Conservation (phyloP, 2,329 filamentous ascomycete genomes). For the Calonectria leucothoes region DNA sequence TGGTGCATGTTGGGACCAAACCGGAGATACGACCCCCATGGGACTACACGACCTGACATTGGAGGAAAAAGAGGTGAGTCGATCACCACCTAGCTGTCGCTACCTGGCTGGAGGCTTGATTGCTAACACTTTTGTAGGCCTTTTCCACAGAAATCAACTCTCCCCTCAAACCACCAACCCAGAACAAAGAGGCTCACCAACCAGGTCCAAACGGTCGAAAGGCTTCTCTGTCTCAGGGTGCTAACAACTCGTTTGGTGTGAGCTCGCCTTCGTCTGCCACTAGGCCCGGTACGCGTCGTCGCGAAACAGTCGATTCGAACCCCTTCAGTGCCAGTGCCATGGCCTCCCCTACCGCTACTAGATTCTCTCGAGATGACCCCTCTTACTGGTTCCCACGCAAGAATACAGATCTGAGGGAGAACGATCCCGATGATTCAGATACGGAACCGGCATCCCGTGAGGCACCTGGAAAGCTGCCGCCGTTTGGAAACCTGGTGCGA, state of each 20-base stretch:
- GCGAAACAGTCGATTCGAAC: conserved; percentile 82
- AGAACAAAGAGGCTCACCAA: conserved; percentile 74
- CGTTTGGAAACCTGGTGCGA: conserved; percentile 62
- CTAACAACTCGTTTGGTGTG: conserved; percentile 73
- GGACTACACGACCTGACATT: conserved; percentile 76
- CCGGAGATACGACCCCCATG: conserved; percentile 77
- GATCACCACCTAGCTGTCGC: conserved; percentile 15
- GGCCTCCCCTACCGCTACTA: conserved; percentile 70
- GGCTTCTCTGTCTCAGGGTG: conserved; percentile 81
- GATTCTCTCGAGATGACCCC: conserved; percentile 72
- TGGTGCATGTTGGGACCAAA: conserved; percentile 91
- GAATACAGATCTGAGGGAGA: conserved; percentile 64
- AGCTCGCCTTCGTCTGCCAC: conserved; percentile 78
- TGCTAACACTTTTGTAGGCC: conserved; percentile 62
- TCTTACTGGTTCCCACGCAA: conserved; percentile 70
- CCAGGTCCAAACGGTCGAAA: conserved; percentile 78
- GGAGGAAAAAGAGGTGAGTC: conserved; percentile 70
- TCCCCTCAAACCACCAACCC: conserved; percentile 85
- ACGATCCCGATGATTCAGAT: conserved; percentile 65
- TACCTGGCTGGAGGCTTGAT: not conserved
- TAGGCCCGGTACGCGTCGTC: conserved; percentile 81
- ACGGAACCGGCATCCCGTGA: conserved; percentile 46
- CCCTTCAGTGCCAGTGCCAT: conserved; percentile 65
- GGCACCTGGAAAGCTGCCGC: conserved; percentile 45
- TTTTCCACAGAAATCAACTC: conserved; percentile 93